Base-by-base conservation (phyloP, 2,329 filamentous ascomycete species). In the Geosmithia morbida region DNA sequence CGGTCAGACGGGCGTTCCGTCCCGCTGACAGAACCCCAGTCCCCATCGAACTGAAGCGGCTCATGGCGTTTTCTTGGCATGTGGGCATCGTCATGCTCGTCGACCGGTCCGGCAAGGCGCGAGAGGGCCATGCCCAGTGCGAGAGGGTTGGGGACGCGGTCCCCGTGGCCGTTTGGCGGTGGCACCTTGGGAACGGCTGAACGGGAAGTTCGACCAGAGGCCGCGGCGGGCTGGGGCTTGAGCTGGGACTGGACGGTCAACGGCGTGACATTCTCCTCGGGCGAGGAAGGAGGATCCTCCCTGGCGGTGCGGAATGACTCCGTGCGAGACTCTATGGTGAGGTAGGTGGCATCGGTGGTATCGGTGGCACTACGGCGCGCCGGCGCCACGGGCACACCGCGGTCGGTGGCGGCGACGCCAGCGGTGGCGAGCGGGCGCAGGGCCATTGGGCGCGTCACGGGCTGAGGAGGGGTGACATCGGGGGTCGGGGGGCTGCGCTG, bases 251-350 rank as follows among this genome's bases (percentile, higher is more conserved):
- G 63, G 20, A 69, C 33, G 11, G 33, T 53, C 3, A 69, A 68
- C 14, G 66, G 63, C 48, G 56, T 66, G 41, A 59, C 61, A 48
- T 71, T 68, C 50, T 75, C 80, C 29, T 79, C 77, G 33, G 33
- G 13, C 18, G 81, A 83, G 1, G 76, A 77, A 17, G 71, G 71
- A 1, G 75, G 72, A 43, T 75, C 74, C 61, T 88, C 84, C 40
- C 68, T 71, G 4, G 84, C 84, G 2, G 85, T 88, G 53, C 68
- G 79, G 57, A 87, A 88, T 1, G 84, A 87, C 47, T 82, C 80
- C 19, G 79, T 72, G 40, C 73, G 73, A n/a, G 75, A 79, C 46
- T 77, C 81, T 1, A 69, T 70, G 7, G 71, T 37, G 33, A 16
- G 11, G 14, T 37, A 11, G 33, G 33, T 77, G 10, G 71, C 80